A percentile compares a stretch with the other conserved stretches of the same genome.
These are phyloP conservation scores for Deinandra increscens DNA, from an alignment of 129 eudicot genomes.

Conservation along the genomic window DNA sequence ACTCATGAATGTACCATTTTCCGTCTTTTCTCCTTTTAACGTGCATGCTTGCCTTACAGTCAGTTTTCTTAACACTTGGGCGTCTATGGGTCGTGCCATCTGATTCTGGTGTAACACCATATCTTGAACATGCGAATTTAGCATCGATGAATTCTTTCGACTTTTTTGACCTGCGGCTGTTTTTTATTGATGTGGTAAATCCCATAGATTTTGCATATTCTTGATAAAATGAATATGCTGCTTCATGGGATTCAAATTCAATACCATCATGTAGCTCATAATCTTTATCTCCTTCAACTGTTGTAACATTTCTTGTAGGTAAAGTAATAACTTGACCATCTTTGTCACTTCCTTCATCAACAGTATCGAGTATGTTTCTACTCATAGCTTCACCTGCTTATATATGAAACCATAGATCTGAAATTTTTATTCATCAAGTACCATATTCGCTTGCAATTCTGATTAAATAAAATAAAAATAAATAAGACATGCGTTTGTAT, in stretches of 20 bases:
- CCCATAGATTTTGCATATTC: conserved; percentile 49
- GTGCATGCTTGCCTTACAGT: conserved; percentile 48
- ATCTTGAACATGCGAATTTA: conserved; percentile 41
- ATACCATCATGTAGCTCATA: conserved; percentile 35
- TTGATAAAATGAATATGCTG: conserved; percentile 40
- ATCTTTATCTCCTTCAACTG: conserved; percentile 30
- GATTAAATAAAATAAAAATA: neutral
- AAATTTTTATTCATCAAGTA: neutral
- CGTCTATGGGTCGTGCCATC: conserved; percentile 35
- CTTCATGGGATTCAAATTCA: conserved; percentile 37
- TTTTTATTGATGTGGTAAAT: conserved; percentile 44
- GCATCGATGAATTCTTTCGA: conserved; percentile 44
- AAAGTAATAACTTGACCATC: conserved; percentile 24
- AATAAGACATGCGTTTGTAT: too few species aligned
- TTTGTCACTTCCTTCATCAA: conserved; percentile 33
- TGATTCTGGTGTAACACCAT: conserved; percentile 41
- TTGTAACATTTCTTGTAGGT: conserved; percentile 16
- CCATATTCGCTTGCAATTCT: neutral
- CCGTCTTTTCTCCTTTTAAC: conserved; percentile 41
- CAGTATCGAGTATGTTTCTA: conserved; percentile 12
- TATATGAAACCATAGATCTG: neutral
- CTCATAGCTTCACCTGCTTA: conserved; percentile 28
- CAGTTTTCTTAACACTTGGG: conserved; percentile 41
- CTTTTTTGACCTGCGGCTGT: conserved; percentile 40
- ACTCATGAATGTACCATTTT: conserved; percentile 43